A percentile compares a stretch with the other conserved stretches of the same genome.
Evolutionary conservation across 208 protist genomes (phyloP).

Genomic region (Sergeia podlipaevii): DNA sequence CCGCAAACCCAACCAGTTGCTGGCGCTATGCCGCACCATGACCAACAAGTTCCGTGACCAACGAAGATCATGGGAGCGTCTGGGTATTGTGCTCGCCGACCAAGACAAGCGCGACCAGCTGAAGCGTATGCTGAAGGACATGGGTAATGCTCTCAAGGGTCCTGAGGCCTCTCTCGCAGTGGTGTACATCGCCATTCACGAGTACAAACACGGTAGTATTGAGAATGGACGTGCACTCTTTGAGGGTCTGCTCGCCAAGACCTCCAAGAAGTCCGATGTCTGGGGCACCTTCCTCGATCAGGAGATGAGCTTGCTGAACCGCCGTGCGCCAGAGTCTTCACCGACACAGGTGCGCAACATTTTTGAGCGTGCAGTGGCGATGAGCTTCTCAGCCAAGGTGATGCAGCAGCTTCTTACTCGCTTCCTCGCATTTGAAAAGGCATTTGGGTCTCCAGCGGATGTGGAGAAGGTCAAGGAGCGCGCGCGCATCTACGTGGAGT

Average conservation of each 20-base stretch:
- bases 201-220: conserved; percentile 78
- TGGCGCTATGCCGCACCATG: conserved; percentile 84
- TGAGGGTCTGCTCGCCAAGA: conserved; percentile 83
- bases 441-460: conserved; percentile 67
- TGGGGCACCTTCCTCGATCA: conserved; percentile 90
- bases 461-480: conserved; percentile 93
- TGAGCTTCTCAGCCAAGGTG: conserved; percentile 79
- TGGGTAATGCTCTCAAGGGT: conserved; percentile 51
- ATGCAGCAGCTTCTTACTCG: conserved; percentile 95
- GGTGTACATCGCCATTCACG: conserved; percentile 77
- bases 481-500: conserved; percentile 93
- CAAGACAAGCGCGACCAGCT: conserved; percentile 83
- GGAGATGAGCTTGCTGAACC: conserved; percentile 68
- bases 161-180: conserved; percentile 51
- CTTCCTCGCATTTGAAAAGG: conserved; percentile 96
- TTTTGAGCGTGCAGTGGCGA: conserved; percentile 80
- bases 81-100: conserved; percentile 68
- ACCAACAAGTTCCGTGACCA: conserved; percentile 73
- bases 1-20: conserved; percentile 68
- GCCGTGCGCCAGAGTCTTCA: conserved; percentile 35
- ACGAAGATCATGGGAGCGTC: conserved; percentile 72
- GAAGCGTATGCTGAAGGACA: conserved; percentile 84
- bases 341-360: conserved; percentile 51
- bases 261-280: conserved; percentile 86
- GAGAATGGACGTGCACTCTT: conserved; percentile 88